These are phyloP conservation scores for Ananas comosus DNA, from an alignment of 176 grass and related monocot species.

Conservation along the genomic window DNA sequence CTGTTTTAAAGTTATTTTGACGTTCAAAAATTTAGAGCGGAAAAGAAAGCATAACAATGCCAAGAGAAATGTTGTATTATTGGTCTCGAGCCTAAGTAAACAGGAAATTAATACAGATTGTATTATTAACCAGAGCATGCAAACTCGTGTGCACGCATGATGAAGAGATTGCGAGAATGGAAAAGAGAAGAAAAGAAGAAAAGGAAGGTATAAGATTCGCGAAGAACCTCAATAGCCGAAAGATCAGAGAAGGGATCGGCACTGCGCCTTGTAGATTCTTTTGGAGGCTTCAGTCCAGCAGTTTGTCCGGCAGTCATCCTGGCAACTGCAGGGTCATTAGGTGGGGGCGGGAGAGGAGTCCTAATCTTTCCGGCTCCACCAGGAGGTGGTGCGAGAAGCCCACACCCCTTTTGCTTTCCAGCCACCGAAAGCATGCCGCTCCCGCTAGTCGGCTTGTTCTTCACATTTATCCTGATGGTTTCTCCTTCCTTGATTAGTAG, in stretches of 20 bases:
- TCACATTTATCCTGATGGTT: slow-evolving; percentile 97
- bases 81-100: no score
- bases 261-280: slow-evolving; percentile 43
- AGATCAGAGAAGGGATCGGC: slow-evolving; percentile 73
- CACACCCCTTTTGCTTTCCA: slow-evolving; percentile 51
- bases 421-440: slow-evolving; percentile 71
- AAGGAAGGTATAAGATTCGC: slow-evolving; percentile 18
- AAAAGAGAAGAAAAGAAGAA: slow-evolving; percentile 7
- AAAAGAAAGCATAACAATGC: no score
- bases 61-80: no score
- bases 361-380: slow-evolving; percentile 68
- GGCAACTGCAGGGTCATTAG: slow-evolving; percentile 71
- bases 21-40: no score
- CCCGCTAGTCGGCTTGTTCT: slow-evolving; percentile 71
- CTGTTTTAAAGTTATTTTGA: no score
- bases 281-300: slow-evolving; percentile 27
- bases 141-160: no score
- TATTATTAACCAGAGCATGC: no score
- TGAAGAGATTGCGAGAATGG: not conserved
- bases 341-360: slow-evolving; percentile 83
- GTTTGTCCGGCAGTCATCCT: slow-evolving; percentile 53
- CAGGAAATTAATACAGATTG: no score
- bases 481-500: slow-evolving; percentile 75
- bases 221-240: slow-evolving; percentile 72
- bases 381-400: slow-evolving; percentile 72